Base-by-base conservation (phyloP, 2,329 filamentous ascomycete genomes). In the Malbranchea zuffiana region DNA sequence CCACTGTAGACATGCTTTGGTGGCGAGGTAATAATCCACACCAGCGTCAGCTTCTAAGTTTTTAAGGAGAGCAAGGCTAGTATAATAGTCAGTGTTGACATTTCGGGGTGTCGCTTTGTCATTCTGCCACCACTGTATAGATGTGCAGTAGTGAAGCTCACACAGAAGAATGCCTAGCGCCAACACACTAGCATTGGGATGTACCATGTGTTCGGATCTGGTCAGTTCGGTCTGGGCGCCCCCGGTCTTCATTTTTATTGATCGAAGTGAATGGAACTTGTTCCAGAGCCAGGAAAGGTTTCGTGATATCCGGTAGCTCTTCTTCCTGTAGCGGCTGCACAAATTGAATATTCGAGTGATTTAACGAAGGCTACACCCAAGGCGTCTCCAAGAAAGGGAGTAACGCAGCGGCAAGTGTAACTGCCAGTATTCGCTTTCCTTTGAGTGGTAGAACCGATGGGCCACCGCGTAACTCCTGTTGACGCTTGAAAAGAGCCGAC, bases 101-200 rank as follows among this genome's bases (percentile, higher is more conserved):
- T n/a, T 13, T 18, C 29, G 16, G 10, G n/a, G 6, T 11, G 5
- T 10, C 7, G 7, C 16, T 6, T 13, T 3, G 12, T 16, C 29
- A 16, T 15, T n/a, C 11, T 32, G 6, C 29, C n/a, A 11, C 5
- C 6, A 6, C 6, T n/a, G 6, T 11, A 32, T 6, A 17, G 29
- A 17, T 17, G 6, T 32, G 13, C 8, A 32, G 5, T 16, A 6
- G 3, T 15, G 16, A 13, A 32, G n/a, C 16, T 32, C 29, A n/a
- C n/a, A 16, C n/a, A 32, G 16, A n/a, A 32, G 29, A 16, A 32
- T 32, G 6, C 29, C 29, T 16, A 32, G 12, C 16, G 29, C 29
- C n/a, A 32, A 18, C 13, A 32, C 29, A n/a, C n/a, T 32, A 10
- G 8, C n/a, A 16, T 32, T 10, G 16, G 29, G 29, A 16, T 32